These are phyloP conservation scores for Oryza rufipogon DNA, from an alignment of 176 grass and related monocot genomes.

Conservation along the genomic window DNA sequence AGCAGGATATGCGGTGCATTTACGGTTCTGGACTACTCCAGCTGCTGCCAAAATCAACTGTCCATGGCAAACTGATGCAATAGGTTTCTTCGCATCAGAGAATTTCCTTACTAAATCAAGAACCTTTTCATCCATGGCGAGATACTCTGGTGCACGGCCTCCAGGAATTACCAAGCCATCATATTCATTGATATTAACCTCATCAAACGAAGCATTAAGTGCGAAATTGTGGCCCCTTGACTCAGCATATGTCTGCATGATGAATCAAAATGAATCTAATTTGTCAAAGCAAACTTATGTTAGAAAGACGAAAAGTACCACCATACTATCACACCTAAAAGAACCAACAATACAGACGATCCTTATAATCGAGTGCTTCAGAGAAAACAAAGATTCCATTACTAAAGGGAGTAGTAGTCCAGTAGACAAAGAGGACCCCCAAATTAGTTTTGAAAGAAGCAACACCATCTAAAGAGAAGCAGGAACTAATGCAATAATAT, in stretches of 20 bases:
- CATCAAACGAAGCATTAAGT: slow-evolving; percentile 77
- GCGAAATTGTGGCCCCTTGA: slow-evolving; percentile 87
- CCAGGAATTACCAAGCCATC: slow-evolving; percentile 91
- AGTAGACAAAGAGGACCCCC: no score
- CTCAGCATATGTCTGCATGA: slow-evolving; percentile 78
- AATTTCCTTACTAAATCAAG: slow-evolving; percentile 63
- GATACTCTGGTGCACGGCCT: slow-evolving; percentile 87
- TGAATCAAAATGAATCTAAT: slow-evolving; percentile 2
- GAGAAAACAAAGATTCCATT: no score
- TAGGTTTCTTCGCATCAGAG: slow-evolving; percentile 59
- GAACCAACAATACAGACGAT: not conserved
- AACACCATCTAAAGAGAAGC: no score
- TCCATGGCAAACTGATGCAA: slow-evolving; percentile 88
- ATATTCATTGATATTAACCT: slow-evolving; percentile 49
- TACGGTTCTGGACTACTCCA: slow-evolving; percentile 56
- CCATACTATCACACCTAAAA: not conserved
- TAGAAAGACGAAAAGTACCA: not conserved
- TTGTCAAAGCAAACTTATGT: slow-evolving; percentile 4
- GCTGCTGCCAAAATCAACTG: slow-evolving; percentile 90
- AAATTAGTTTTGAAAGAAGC: no score
- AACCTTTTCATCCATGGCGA: slow-evolving; percentile 73
- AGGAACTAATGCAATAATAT: no score
- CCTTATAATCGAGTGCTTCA: not conserved
- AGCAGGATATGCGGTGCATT: slow-evolving; percentile 70
- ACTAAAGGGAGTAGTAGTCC: no score